Evolutionary conservation across 1,284 basidiomycete species (phyloP).

Genomic region (Leccinum cinnamomeum): DNA sequence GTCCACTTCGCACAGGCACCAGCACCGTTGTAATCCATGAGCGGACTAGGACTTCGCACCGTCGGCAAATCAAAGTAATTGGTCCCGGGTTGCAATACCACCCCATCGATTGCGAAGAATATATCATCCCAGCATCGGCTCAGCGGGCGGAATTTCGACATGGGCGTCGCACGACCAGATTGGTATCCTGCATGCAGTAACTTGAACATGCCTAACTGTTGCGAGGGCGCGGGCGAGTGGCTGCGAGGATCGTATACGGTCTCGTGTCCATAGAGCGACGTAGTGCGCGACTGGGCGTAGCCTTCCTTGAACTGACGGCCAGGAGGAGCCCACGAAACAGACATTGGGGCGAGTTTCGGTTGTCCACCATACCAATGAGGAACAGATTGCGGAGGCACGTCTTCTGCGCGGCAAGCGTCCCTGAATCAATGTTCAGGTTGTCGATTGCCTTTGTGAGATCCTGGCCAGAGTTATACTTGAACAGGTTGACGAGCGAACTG

Average conservation of each 20-base stretch:
- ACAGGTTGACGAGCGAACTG: no score
- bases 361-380: no score
- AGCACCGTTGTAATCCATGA: conserved; percentile 44
- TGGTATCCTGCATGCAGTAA: conserved; percentile 69
- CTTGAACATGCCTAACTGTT: conserved; percentile 53
- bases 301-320: conserved; percentile 65
- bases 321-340: conserved; percentile 71
- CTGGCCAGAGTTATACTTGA: no score
- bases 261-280: conserved; percentile 79
- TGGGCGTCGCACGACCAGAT: conserved; percentile 75
- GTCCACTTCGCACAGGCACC: conserved; percentile 37
- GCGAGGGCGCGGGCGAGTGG: conserved; percentile 68
- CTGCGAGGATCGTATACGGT: conserved; percentile 73
- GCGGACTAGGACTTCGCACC: conserved; percentile 52
- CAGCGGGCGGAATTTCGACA: conserved; percentile 41
- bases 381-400: no score
- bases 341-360: no score
- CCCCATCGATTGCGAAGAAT: conserved; percentile 61
- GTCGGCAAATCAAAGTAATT: conserved; percentile 72
- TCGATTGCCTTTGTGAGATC: no score
- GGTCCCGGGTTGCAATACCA: conserved; percentile 65
- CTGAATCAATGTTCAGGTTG: no score
- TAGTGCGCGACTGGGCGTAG: conserved; percentile 71
- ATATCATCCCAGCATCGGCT: conserved; percentile 39
- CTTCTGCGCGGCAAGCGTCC: no score